Conservation (phyloP, 345 rosid species). For the Camelina hispida region DNA sequence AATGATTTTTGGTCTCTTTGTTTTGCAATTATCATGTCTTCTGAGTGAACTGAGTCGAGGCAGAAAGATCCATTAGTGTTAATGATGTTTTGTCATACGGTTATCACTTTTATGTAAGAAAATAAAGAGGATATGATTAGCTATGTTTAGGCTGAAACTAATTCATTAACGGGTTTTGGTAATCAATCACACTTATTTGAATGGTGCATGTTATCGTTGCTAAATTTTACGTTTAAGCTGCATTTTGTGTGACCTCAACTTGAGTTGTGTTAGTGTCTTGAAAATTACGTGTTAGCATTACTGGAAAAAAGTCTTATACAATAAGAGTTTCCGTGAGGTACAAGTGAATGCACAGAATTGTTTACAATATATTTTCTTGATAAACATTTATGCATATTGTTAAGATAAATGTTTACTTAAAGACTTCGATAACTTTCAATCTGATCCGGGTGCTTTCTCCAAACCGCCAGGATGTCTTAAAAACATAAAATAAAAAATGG, state of each 20-base stretch:
- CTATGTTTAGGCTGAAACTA: too few relatives aligned
- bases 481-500: background rate
- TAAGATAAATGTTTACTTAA: conserved; percentile 3
- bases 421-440: conserved; percentile 8
- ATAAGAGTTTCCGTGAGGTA: conserved; percentile 20
- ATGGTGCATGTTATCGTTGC: too few relatives aligned
- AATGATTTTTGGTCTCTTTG: conserved; percentile 20
- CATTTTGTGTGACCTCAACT: background rate
- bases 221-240: background rate
- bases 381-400: conserved; percentile 3
- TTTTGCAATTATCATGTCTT: conserved; percentile 34
- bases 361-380: conserved; percentile 19
- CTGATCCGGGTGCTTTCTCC: conserved; percentile 13
- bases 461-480: conserved; percentile 7
- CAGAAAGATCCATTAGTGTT: background rate
- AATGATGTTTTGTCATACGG: background rate
- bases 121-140: too few relatives aligned
- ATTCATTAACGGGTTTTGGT: too few relatives aligned
- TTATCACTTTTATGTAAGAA: background rate
- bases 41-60: background rate
- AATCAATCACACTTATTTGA: too few relatives aligned
- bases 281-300: background rate
- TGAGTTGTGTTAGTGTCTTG: background rate
- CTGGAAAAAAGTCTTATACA: conserved; percentile 4
- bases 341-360: conserved; percentile 16